phyloP scores from a whole-genome alignment of 1,284 basidiomycete species.

The Phlebopus sp. region DNA sequence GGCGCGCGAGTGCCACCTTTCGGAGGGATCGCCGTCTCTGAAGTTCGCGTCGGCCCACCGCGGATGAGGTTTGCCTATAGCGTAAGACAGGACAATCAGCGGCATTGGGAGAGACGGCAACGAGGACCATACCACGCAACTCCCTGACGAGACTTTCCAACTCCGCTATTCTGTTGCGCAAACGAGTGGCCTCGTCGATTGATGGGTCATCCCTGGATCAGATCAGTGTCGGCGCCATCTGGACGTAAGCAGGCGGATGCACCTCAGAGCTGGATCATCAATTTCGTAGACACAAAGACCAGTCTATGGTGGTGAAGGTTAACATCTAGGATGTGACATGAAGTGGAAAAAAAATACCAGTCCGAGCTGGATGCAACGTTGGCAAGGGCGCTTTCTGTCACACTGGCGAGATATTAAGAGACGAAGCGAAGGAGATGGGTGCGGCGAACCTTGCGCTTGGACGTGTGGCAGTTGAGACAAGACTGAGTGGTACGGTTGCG shows the following conservation, averaged over 20 bases:
- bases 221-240: slow-evolving; percentile 9
- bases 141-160: slow-evolving; percentile 86
- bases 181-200: slow-evolving; percentile 76
- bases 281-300: slow-evolving; percentile 91
- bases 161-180: slow-evolving; percentile 84
- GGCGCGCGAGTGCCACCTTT: slow-evolving; percentile 82
- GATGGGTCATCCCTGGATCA: slow-evolving; percentile 73
- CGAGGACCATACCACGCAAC: slow-evolving; percentile 54
- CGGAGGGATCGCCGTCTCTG: slow-evolving; percentile 72
- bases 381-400: slow-evolving; percentile 82
- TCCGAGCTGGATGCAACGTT: slow-evolving; percentile 80
- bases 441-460: slow-evolving; percentile 77
- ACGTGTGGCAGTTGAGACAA: slow-evolving; percentile 90
- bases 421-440: background rate
- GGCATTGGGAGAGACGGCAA: slow-evolving; percentile 10
- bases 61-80: slow-evolving; percentile 74
- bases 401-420: slow-evolving; percentile 44
- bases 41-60: slow-evolving; percentile 77
- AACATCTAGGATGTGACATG: slow-evolving; percentile 9
- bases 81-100: slow-evolving; percentile 15
- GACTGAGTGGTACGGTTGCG: slow-evolving; percentile 86
- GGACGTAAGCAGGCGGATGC: slow-evolving; percentile 24
- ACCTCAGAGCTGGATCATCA: slow-evolving; percentile 82
- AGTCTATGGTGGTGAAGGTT: slow-evolving; percentile 47
- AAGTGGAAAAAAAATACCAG: slow-evolving; percentile 46